Base-by-base conservation (phyloP, 148 eudicot genomes). In the Rhododendron kiyosumense region DNA sequence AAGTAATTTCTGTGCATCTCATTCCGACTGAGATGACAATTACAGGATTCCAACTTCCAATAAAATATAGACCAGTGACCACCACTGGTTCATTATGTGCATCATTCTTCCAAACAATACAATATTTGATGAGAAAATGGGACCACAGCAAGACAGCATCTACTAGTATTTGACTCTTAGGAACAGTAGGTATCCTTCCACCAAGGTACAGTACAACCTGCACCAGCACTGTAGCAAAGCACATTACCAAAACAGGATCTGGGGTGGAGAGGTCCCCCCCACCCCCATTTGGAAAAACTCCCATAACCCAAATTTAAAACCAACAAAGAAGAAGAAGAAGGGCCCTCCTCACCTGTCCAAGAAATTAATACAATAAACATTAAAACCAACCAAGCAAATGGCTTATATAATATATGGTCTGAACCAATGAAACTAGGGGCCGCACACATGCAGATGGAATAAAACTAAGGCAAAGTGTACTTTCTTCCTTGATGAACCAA, bases 381-480 rank as follows among this genome's bases (percentile, higher is more conserved):
- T 71, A 82, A 34, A 32, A 41, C 34, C 17, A 63, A 69, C 15
- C 28, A 28, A 65, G 77, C 24, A 36, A 7, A 75, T 5, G 34
- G 77, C 36, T 14, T 41, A 26, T 63, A 86, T 43, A 82, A 82
- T 36, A 61, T 82, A 18, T 41, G 45, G 7, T 20, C 65, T 20
- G n/a, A 30, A 41, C 48, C 26, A 48, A 67, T 61, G 84, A 78
- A 11, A 65, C 14, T 63, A 24, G 3, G 61, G 34, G 34, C 34
- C 34, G 86, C 83, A 84, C 78, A 83, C 65, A 41, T 32, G 81
- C 85, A 83, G 57, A 79, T 78, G 86, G 43, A 78, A 83, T 77
- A n/a, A 65, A 83, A 87, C 11, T 83, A 24, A 48, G 84, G 51
- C 49, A 24, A 83, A 78, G 13, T 89, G 94, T 93, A 93, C 94